These are phyloP conservation scores for Tubosaeta sp. DNA, from an alignment of 768 basidiomycete species.

Conservation along the genomic window DNA sequence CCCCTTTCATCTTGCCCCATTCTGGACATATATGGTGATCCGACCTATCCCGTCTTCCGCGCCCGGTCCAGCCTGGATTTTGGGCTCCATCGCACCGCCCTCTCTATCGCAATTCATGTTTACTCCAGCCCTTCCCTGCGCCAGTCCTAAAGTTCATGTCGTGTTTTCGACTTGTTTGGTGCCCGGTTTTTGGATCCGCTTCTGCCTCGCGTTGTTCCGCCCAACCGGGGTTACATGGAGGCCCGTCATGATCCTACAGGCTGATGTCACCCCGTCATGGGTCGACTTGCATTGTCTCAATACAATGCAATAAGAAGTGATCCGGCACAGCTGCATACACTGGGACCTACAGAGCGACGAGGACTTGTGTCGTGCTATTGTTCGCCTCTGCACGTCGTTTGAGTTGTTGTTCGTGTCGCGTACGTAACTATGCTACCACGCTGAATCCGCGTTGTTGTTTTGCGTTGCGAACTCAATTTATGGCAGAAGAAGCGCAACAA, in stretches of 20 bases:
- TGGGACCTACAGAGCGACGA: slow-evolving; percentile 16
- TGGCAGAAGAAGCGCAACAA: not conserved
- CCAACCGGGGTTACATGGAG: slow-evolving; percentile 8
- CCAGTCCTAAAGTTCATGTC: no score
- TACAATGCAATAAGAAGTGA: slow-evolving; percentile 9
- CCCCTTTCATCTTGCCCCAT: not conserved
- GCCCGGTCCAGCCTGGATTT: not conserved
- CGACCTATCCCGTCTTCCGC: slow-evolving; percentile 17
- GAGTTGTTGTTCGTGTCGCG: slow-evolving; percentile 6
- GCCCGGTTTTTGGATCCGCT: slow-evolving; percentile 4
- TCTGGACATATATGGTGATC: slow-evolving; percentile 11
- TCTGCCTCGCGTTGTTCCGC: slow-evolving; percentile 13
- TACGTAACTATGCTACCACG: slow-evolving; percentile 30
- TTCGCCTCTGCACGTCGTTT: slow-evolving; percentile 1
- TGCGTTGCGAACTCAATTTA: not conserved
- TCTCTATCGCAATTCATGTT: not conserved
- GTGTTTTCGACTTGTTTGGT: no score
- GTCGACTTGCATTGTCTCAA: slow-evolving; percentile 6
- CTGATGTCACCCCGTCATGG: slow-evolving; percentile 1
- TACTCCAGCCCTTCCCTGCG: not conserved
- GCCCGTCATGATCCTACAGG: slow-evolving; percentile 24
- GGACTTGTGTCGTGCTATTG: slow-evolving; percentile 8
- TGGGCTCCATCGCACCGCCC: not conserved
- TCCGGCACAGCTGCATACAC: not conserved
- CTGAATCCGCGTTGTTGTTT: slow-evolving; percentile 9